Conservation (phyloP, 208 protist genomes). For the Trypanosoma platydactyli region DNA sequence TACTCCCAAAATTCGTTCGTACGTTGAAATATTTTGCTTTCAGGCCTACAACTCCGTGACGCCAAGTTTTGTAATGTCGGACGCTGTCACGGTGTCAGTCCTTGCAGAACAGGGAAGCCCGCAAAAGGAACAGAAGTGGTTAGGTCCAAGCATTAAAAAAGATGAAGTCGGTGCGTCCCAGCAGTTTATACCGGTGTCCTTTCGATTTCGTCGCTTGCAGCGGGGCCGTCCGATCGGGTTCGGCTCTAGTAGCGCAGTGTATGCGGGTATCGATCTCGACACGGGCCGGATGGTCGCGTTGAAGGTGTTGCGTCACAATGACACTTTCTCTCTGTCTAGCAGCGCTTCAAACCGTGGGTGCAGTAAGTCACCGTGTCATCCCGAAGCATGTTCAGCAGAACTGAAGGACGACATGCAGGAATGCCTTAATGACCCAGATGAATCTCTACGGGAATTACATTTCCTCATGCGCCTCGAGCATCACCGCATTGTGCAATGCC, state of each 20-base stretch:
- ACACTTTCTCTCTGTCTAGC: conserved; percentile 7
- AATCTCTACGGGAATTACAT: conserved; percentile 70
- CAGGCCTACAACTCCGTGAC: conserved; percentile 1
- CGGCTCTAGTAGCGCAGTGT: conserved; percentile 64
- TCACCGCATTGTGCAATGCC: conserved; percentile 79
- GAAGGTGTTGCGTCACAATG: conserved; percentile 48
- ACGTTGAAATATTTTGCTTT: conserved; percentile 21
- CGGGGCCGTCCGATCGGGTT: conserved; percentile 61
- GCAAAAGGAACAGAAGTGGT: background rate
- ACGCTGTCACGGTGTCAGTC: too few relatives aligned
- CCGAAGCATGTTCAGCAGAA: too few relatives aligned
- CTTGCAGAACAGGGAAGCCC: background rate
- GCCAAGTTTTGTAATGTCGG: background rate
- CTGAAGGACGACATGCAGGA: background rate
- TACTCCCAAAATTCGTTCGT: background rate
- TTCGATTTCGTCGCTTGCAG: conserved; percentile 23
- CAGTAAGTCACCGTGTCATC: background rate
- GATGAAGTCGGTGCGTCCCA: background rate
- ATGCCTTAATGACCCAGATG: conserved; percentile 12
- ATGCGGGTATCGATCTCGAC: conserved; percentile 65
- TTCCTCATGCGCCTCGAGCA: conserved; percentile 76
- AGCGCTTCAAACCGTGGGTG: background rate
- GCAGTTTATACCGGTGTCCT: background rate
- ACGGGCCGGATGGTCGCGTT: conserved; percentile 60
- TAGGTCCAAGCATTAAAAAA: background rate